Percentiles rank a stretch among this genome's conserved stretches.
Conservation (phyloP, 2,329 filamentous ascomycete species). For the Xylariales sp. region DNA sequence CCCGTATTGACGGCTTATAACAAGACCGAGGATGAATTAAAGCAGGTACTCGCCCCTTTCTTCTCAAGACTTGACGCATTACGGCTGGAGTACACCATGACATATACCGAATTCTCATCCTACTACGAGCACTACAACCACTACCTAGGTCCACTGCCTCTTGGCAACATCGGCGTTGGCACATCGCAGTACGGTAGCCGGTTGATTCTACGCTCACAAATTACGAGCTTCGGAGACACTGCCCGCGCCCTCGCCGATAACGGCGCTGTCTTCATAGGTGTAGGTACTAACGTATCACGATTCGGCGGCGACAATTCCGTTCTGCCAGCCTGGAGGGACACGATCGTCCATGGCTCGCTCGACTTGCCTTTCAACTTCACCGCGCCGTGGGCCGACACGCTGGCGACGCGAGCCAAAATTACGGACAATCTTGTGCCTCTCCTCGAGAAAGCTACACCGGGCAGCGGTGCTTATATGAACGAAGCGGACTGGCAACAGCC, state of each 20-base stretch:
- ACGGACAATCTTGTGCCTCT: constrained; percentile 23
- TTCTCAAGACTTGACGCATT: constrained; percentile 17
- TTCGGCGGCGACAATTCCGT: constrained; percentile 25
- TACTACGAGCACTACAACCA: constrained; percentile 27
- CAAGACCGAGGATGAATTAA: constrained; percentile 17
- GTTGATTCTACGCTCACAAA: constrained; percentile 24
- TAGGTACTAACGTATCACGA: constrained; percentile 22
- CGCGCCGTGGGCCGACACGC: constrained; percentile 15
- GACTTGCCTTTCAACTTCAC: constrained; percentile 16
- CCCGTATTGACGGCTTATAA: constrained; percentile 21
- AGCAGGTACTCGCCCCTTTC: constrained; percentile 21
- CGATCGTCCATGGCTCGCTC: constrained; percentile 16
- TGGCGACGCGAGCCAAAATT: constrained; percentile 21
- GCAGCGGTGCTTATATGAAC: constrained; percentile 29
- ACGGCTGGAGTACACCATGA: constrained; percentile 14
- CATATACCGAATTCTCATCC: constrained; percentile 19
- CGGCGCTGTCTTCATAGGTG: constrained; percentile 25
- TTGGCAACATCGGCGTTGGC: constrained; percentile 27
- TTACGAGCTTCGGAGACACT: constrained; percentile 23
- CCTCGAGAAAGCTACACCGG: constrained; percentile 18
- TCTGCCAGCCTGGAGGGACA: constrained; percentile 28
- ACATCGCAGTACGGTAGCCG: constrained; percentile 29
- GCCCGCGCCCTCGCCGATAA: constrained; percentile 23
- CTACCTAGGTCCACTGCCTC: constrained; percentile 30
- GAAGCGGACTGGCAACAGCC: constrained; percentile 34